A percentile compares a stretch with the other conserved stretches of the same genome.
phyloP scores from a whole-genome alignment of 805 yeast genomes.

The Soucietia sequanensis region DNA sequence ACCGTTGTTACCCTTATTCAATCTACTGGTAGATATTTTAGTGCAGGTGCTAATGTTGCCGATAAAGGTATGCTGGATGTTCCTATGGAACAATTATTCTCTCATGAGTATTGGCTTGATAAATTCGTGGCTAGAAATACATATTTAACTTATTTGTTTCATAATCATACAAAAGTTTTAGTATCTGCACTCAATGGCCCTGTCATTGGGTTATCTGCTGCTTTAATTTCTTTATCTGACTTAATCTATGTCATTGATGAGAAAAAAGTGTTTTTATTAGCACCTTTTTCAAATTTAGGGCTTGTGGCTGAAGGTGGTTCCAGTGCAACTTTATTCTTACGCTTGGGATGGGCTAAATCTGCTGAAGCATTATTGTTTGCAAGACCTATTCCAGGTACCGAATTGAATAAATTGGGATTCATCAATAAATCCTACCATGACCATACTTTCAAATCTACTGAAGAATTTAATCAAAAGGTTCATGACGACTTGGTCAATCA shows the following conservation, averaged over 20 bases:
- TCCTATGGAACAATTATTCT: constrained; percentile 29
- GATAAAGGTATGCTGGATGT: constrained; percentile 30
- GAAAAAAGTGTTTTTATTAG: constrained; percentile 54
- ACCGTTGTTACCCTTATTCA: constrained; percentile 66
- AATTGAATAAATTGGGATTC: constrained; percentile 56
- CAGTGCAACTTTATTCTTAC: constrained; percentile 61
- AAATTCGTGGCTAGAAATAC: constrained; percentile 70
- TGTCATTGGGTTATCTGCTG: constrained; percentile 75
- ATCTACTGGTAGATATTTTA: constrained; percentile 72
- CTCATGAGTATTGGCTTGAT: constrained; percentile 49
- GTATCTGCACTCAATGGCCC: constrained; percentile 84
- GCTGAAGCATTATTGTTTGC: constrained; percentile 72
- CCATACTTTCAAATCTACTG: constrained; percentile 28
- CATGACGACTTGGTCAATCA: constrained; percentile 30
- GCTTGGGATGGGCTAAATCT: constrained; percentile 72
- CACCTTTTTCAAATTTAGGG: constrained; percentile 82
- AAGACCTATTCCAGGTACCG: constrained; percentile 60
- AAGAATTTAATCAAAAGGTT: constrained; percentile 44
- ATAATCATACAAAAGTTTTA: constrained; percentile 68
- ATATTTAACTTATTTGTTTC: constrained; percentile 63
- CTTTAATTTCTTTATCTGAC: constrained; percentile 73
- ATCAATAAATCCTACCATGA: constrained; percentile 55
- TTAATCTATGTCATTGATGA: constrained; percentile 66
- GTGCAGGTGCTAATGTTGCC: constrained; percentile 80
- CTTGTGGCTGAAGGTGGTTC: constrained; percentile 81